Conservation (phyloP, 208 protist species). For the Wallacemonas sp. region DNA sequence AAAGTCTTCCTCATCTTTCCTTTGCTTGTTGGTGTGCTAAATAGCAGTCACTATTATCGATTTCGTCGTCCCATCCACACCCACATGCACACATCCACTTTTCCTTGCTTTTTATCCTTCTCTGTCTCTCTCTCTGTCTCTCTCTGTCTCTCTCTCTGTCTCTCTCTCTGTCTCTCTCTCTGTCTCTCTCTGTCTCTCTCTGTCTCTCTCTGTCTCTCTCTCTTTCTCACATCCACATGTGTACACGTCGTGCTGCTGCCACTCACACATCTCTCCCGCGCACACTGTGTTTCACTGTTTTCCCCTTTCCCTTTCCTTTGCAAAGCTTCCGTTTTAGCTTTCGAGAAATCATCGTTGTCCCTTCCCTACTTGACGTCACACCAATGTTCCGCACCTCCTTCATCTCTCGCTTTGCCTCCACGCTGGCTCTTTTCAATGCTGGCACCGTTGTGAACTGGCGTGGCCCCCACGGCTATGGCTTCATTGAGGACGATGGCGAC, state of each 20-base stretch:
- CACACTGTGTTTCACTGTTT: background rate
- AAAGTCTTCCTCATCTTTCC: too few relatives aligned
- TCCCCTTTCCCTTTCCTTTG: conserved; percentile 18
- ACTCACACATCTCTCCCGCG: background rate
- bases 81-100: background rate
- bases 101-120: conserved; percentile 20
- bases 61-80: too few relatives aligned
- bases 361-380: too few relatives aligned
- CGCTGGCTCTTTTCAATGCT: conserved; percentile 70
- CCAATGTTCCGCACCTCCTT: conserved; percentile 70
- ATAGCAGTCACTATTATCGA: too few relatives aligned
- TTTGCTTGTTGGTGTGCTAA: too few relatives aligned
- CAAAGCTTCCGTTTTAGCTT: too few relatives aligned
- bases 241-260: too few relatives aligned
- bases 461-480: conserved; percentile 88
- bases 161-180: background rate
- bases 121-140: conserved; percentile 3
- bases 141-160: background rate
- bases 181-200: background rate
- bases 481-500: conserved; percentile 88
- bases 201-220: background rate
- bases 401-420: conserved; percentile 56
- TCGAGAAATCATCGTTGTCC: background rate
- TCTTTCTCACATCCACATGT: conserved; percentile 5
- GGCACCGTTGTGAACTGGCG: conserved; percentile 91